A percentile compares a stretch with the other conserved stretches of the same genome.
phyloP scores from a whole-genome alignment of 768 basidiomycete species.

The Clitopilus hobsonii region DNA sequence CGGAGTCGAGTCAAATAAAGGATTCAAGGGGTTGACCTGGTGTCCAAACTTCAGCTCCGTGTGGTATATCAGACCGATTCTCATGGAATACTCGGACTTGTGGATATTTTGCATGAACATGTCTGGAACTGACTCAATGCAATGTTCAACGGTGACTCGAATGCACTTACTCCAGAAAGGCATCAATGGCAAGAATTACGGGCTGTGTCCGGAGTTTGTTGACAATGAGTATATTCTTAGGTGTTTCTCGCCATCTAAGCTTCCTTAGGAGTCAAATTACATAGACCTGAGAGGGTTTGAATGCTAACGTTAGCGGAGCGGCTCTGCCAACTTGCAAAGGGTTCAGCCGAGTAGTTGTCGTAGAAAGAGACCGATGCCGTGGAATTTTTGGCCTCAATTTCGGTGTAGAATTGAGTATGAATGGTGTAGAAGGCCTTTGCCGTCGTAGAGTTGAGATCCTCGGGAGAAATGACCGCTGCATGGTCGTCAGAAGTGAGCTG shows the following conservation, averaged over 20 bases:
- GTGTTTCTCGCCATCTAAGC: slow-evolving; percentile 24
- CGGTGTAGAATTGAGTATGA: not conserved
- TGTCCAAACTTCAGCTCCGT: slow-evolving; percentile 61
- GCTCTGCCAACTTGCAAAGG: not conserved
- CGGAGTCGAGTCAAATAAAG: not conserved
- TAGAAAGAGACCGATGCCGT: not conserved
- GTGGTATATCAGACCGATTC: slow-evolving; percentile 60
- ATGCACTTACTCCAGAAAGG: slow-evolving; percentile 57
- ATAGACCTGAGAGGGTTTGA: not conserved
- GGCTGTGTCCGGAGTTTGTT: slow-evolving; percentile 79
- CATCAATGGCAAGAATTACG: slow-evolving; percentile 71
- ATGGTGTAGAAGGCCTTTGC: not conserved
- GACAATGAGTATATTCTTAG: slow-evolving; percentile 67
- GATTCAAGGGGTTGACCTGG: slow-evolving; percentile 36
- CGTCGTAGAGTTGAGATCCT: not conserved
- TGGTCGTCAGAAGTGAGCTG: not conserved
- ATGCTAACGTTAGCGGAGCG: slow-evolving; percentile 11
- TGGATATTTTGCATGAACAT: slow-evolving; percentile 53
- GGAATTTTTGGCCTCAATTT: not conserved
- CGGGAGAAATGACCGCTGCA: not conserved
- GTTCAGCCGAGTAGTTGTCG: not conserved
- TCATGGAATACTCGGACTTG: slow-evolving; percentile 63
- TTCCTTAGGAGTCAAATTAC: not conserved
- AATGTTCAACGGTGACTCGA: not conserved
- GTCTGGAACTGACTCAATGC: slow-evolving; percentile 29